A percentile compares a stretch with the other conserved stretches of the same genome.
These are phyloP conservation scores for Ophiostoma sp. DNA, from an alignment of 2,329 filamentous ascomycete species.

Conservation along the genomic window DNA sequence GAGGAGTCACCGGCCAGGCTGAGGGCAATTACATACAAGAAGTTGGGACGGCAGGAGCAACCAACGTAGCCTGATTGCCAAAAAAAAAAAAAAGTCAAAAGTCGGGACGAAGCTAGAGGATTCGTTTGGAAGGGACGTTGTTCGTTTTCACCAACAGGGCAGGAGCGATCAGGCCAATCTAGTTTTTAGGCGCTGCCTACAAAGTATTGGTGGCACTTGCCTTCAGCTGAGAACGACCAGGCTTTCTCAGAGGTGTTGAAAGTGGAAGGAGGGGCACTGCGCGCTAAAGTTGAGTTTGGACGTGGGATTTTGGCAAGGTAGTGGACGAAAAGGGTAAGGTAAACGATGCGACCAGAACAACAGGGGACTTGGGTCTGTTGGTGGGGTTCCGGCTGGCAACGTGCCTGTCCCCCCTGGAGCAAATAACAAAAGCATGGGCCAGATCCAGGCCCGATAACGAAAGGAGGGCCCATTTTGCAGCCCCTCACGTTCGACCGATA, in stretches of 20 bases:
- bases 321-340: constrained; percentile 16
- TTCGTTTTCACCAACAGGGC: neutral
- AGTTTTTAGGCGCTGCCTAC: neutral
- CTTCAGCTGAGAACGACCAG: neutral
- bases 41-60: constrained; percentile 5
- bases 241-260: neutral
- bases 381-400: constrained; percentile 3
- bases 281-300: neutral
- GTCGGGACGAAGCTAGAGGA: neutral
- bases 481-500: constrained; percentile 18
- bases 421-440: neutral
- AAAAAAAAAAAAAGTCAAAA: neutral
- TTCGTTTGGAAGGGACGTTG: neutral
- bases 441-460: constrained; percentile 11
- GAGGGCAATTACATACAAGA: neutral
- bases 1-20: neutral
- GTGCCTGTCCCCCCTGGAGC: neutral
- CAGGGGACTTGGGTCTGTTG: neutral
- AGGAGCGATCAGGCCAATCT: constrained; percentile 8
- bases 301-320: neutral
- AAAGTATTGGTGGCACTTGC: neutral
- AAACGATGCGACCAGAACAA: neutral
- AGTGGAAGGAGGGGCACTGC: constrained; percentile 16
- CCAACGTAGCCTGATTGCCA: neutral
- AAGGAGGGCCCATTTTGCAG: neutral